These are phyloP conservation scores for Acanthamoeba triangularis DNA, from an alignment of 208 protist species.

Conservation along the genomic window DNA sequence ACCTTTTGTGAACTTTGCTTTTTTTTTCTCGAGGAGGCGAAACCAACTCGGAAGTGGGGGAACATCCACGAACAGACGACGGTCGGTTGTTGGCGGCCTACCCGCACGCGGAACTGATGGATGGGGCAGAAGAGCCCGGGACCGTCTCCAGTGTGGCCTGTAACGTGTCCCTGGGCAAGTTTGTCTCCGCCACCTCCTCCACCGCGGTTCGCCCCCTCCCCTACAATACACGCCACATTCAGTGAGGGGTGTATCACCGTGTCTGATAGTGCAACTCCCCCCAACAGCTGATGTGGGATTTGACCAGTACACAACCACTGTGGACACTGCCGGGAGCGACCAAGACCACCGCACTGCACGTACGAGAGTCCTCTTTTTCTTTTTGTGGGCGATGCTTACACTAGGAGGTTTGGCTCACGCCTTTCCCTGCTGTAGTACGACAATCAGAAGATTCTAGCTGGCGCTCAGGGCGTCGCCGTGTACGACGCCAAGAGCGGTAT, in stretches of 20 bases:
- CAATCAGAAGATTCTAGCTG: background rate
- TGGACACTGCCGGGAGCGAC: background rate
- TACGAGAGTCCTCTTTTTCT: background rate
- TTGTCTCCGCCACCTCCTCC: background rate
- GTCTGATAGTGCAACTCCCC: too few species aligned
- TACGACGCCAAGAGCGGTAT: slow-evolving; percentile 21
- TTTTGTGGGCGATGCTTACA: background rate
- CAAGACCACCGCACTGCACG: background rate
- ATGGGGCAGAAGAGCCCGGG: too few species aligned
- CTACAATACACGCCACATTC: too few species aligned
- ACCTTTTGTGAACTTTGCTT: background rate
- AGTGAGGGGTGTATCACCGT: too few species aligned
- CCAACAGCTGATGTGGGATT: too few species aligned
- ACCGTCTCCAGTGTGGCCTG: background rate
- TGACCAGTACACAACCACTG: background rate
- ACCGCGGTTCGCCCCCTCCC: background rate
- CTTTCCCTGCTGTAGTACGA: background rate
- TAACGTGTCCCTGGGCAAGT: background rate
- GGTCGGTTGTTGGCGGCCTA: background rate
- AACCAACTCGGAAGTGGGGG: too few species aligned
- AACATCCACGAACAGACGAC: background rate
- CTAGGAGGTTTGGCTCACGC: too few species aligned
- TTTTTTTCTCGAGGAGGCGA: background rate
- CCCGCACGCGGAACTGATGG: background rate
- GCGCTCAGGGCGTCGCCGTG: background rate